These are phyloP conservation scores for Coelastrella sp. DNA, from an alignment of 139 green algal species.

Conservation along the genomic window DNA sequence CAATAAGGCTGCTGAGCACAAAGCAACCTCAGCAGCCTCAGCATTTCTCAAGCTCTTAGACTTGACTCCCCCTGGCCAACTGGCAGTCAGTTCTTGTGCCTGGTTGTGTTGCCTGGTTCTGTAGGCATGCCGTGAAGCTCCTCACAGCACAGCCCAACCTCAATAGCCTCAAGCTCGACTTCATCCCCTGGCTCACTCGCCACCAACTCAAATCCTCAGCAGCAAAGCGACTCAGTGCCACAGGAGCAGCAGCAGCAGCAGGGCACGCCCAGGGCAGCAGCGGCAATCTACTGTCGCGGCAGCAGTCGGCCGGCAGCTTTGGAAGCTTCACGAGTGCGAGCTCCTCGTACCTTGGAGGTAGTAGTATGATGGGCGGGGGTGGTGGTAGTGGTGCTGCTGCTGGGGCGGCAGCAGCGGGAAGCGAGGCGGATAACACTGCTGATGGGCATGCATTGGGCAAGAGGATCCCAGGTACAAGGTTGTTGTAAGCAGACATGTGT, in stretches of 20 bases:
- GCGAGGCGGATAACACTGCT: background rate
- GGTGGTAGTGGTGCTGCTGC: background rate
- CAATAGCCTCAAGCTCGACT: conserved; percentile 52
- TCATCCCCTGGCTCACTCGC: conserved; percentile 47
- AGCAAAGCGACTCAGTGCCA: background rate
- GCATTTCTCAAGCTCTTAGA: background rate
- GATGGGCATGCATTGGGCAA: background rate
- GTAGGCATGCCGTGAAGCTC: conserved; percentile 38
- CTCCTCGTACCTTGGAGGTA: background rate
- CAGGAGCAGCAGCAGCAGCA: conserved; percentile 19
- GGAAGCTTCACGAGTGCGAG: background rate
- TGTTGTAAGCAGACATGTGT: too few species aligned
- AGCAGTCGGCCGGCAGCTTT: background rate
- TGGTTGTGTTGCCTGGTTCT: background rate
- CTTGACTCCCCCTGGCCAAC: background rate
- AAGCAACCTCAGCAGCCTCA: background rate
- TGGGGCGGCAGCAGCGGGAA: background rate
- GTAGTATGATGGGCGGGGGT: background rate
- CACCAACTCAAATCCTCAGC: conserved; percentile 27
- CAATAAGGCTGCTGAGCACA: too few species aligned
- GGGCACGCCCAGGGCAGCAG: background rate
- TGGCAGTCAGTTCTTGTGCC: background rate
- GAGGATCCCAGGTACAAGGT: background rate
- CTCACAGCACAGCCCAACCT: conserved; percentile 24
- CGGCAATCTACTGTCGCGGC: background rate